Conservation (phyloP, 129 eudicot genomes). For the Pseudognaphalium luteoalbum region DNA sequence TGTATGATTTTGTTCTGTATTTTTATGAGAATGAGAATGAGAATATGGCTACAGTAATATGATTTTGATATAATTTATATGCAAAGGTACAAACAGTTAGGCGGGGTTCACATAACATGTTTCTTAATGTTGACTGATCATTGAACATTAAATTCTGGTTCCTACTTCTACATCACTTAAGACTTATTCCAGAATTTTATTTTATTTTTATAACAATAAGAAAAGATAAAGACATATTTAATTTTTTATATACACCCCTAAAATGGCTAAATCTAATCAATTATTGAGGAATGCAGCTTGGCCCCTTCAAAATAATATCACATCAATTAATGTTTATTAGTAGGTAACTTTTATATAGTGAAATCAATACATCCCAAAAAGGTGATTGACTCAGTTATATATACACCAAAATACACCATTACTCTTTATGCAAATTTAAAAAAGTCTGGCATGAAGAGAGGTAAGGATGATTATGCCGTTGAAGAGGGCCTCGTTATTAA, state of each 20-base stretch:
- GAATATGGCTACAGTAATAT: neutral
- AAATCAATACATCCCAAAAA: neutral
- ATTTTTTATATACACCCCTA: no score
- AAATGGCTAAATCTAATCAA: neutral
- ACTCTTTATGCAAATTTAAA: neutral
- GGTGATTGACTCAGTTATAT: neutral
- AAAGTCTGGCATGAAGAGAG: neutral
- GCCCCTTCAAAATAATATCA: neutral
- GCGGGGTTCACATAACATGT: slow-evolving; percentile 17
- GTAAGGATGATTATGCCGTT: no score
- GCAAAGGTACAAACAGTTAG: neutral
- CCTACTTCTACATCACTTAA: neutral
- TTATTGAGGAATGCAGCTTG: neutral
- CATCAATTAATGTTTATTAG: no score
- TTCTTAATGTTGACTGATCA: slow-evolving; percentile 19
- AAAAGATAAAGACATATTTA: no score
- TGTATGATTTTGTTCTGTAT: neutral
- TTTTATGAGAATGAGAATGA: no score
- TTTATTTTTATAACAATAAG: no score
- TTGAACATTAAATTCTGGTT: slow-evolving; percentile 9
- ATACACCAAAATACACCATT: no score
- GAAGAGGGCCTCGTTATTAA: no score
- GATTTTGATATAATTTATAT: neutral
- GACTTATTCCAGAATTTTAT: neutral
- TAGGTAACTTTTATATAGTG: neutral